Evolutionary conservation across 1,284 basidiomycete genomes (phyloP).

Genomic region (Chondrostereum purpureum): DNA sequence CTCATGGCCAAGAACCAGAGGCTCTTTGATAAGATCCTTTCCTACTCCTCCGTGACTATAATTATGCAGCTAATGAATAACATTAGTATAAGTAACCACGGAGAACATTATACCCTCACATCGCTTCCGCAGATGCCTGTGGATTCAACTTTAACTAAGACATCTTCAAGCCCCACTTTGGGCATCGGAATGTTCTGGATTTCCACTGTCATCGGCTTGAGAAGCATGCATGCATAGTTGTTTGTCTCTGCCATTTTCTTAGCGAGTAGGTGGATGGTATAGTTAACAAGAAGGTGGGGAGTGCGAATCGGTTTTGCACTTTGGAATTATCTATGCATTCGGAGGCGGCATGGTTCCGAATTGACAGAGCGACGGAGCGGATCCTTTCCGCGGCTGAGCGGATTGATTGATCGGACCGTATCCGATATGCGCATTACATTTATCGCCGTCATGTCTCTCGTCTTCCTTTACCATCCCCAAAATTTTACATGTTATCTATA

Average conservation of each 20-base stretch:
- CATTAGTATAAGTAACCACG: not conserved
- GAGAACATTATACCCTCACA: slow-evolving; percentile 7
- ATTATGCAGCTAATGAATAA: slow-evolving; percentile 10
- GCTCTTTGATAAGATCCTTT: slow-evolving; percentile 8
- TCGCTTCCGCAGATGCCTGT: slow-evolving; percentile 17
- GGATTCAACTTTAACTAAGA: slow-evolving; percentile 14
- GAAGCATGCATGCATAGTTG: slow-evolving; percentile 13
- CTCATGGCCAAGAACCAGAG: slow-evolving; percentile 60
- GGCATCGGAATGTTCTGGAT: slow-evolving; percentile 11
- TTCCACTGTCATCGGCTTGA: slow-evolving; percentile 12
- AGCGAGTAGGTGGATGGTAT: no score
- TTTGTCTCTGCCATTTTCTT: not conserved
- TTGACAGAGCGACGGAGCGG: no score
- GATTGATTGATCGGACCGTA: no score
- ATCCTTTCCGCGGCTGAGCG: no score
- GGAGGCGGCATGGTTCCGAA: no score
- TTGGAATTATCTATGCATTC: no score
- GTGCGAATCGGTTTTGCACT: no score
- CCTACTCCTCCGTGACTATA: slow-evolving; percentile 13
- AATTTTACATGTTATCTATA: no score
- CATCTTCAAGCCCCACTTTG: slow-evolving; percentile 12
- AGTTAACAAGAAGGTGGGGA: no score
- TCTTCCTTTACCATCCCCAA: no score
- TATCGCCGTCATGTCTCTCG: no score
- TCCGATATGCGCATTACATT: no score